These are phyloP conservation scores for Luffa aegyptiaca DNA, from an alignment of 306 rosid species.

Conservation along the genomic window DNA sequence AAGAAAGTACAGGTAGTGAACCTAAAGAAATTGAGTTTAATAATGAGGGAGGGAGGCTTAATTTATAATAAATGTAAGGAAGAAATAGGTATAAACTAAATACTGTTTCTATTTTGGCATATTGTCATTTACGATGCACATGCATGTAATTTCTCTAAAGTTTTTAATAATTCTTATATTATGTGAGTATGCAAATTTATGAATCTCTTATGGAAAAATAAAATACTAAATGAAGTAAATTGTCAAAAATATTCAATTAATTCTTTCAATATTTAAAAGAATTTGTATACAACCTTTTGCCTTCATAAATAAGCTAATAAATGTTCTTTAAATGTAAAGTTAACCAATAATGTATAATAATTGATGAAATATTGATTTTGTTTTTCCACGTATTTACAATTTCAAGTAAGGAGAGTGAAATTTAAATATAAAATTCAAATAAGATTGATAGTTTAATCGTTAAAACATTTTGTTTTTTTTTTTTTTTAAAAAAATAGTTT, in stretches of 20 bases:
- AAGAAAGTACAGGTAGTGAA: neutral
- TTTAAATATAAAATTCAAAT: no score
- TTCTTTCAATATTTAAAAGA: neutral
- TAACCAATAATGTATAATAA: neutral
- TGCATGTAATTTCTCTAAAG: neutral
- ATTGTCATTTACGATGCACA: neutral
- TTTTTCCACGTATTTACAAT: no score
- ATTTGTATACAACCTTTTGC: neutral
- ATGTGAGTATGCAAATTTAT: neutral
- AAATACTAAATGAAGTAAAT: neutral
- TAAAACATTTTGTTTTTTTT: no score
- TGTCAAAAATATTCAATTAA: neutral
- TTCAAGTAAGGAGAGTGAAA: no score
- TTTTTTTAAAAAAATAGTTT: no score
- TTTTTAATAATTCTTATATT: neutral
- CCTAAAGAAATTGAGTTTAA: neutral
- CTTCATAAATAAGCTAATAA: neutral
- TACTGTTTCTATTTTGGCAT: neutral
- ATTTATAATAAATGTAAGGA: neutral
- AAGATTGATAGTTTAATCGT: no score
- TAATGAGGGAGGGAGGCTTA: neutral
- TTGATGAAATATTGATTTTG: neutral
- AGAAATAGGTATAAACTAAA: neutral
- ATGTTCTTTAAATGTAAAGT: neutral
- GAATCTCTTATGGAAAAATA: neutral